Evolutionary conservation across 139 green algal genomes (phyloP).

Genomic region (Pycnococcus provasolii): DNA sequence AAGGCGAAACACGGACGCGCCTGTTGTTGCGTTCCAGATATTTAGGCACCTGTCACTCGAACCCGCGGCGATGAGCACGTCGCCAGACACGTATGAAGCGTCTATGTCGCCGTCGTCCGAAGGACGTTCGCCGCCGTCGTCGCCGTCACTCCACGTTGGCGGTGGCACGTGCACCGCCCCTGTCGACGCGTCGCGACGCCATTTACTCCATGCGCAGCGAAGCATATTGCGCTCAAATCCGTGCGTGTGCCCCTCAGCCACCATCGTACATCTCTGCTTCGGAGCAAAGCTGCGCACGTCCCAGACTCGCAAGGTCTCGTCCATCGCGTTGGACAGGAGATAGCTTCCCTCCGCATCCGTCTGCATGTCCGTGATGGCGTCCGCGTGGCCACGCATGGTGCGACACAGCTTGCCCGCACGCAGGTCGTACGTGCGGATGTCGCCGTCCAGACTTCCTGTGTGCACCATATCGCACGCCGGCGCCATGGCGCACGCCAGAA

Average conservation of each 20-base stretch:
- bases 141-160: no score
- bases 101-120: no score
- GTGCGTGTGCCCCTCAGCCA: no score
- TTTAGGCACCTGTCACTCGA: no score
- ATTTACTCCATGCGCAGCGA: no score
- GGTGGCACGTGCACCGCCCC: no score
- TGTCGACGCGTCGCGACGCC: no score
- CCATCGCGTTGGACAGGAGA: conserved; percentile 90
- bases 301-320: conserved; percentile 72
- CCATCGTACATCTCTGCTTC: no score
- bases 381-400: conserved; percentile 24
- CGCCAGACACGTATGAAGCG: no score
- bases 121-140: background rate
- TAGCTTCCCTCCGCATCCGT: conserved; percentile 71
- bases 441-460: conserved; percentile 61
- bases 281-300: background rate
- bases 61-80: no score
- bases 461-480: conserved; percentile 78
- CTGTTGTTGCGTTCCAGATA: no score
- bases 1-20: conserved; percentile 33
- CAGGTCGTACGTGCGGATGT: conserved; percentile 1
- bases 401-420: conserved; percentile 3
- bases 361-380: conserved; percentile 57
- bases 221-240: no score
- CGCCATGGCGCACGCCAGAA: conserved; percentile 65